These are phyloP conservation scores for Trapa incisa DNA, from an alignment of 345 rosid species.

Conservation along the genomic window DNA sequence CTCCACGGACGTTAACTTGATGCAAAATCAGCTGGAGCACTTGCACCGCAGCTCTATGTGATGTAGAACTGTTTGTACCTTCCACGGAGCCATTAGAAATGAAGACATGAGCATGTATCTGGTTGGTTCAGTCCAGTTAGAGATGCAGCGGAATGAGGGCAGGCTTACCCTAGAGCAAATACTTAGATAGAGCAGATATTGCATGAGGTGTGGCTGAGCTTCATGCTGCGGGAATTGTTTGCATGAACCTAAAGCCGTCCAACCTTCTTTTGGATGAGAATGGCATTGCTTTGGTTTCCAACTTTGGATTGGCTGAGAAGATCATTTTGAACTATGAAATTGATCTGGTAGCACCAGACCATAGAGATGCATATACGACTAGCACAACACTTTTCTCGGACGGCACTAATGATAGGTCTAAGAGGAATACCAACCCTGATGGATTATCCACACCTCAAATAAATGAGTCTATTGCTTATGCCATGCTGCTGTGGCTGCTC, in stretches of 20 bases:
- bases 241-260: conserved; percentile 93
- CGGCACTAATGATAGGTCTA: conserved; percentile 56
- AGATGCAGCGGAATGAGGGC: conserved; percentile 83
- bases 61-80: conserved; percentile 88
- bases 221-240: conserved; percentile 92
- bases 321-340: conserved; percentile 72
- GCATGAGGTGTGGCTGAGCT: conserved; percentile 94
- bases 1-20: conserved; percentile 54
- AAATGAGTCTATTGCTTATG: conserved; percentile 30
- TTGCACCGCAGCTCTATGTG: conserved; percentile 70
- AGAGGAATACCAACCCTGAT: conserved; percentile 44
- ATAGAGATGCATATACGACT: conserved; percentile 84
- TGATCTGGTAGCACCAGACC: conserved; percentile 79
- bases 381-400: conserved; percentile 33
- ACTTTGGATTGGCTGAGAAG: conserved; percentile 75
- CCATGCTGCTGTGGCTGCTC: neutral
- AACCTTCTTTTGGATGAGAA: conserved; percentile 76
- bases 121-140: conserved; percentile 85
- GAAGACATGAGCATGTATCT: conserved; percentile 48
- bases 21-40: conserved; percentile 64
- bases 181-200: conserved; percentile 85
- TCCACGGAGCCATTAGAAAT: conserved; percentile 68
- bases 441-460: conserved; percentile 47
- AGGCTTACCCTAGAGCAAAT: conserved; percentile 94
- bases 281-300: conserved; percentile 15